Evolutionary conservation across 805 yeast species (phyloP).

Genomic region (Nakazawaea populi): DNA sequence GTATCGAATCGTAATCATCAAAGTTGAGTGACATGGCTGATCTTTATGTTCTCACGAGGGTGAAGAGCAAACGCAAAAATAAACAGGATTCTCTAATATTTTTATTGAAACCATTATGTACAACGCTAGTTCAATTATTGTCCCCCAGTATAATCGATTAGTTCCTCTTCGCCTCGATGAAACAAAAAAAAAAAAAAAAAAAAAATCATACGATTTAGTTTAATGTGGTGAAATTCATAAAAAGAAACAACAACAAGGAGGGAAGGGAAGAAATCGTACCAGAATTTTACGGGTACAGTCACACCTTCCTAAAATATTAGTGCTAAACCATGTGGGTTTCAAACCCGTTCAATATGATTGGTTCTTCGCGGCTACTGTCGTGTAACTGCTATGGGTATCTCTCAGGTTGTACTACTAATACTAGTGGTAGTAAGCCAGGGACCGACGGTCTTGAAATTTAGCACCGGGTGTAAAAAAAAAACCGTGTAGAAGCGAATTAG

Average conservation of each 20-base stretch:
- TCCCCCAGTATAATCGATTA: not conserved
- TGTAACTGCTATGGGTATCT: no score
- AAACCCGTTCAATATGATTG: no score
- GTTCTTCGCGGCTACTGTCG: no score
- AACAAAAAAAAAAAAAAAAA: not conserved
- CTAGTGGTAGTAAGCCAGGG: no score
- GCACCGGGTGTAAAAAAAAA: no score
- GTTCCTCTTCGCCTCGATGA: not conserved
- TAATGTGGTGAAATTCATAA: not conserved
- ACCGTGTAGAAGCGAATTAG: no score
- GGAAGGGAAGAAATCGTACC: not conserved
- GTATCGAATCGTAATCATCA: conserved; percentile 24
- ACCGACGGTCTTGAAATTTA: no score
- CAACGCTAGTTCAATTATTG: not conserved
- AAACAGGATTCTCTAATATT: not conserved
- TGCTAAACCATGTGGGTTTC: no score
- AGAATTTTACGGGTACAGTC: not conserved
- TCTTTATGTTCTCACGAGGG: not conserved
- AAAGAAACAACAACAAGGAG: no score
- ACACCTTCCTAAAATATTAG: no score
- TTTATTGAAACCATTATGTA: not conserved
- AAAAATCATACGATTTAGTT: conserved; percentile 7
- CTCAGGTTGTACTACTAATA: no score
- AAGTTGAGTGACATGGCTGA: conserved; percentile 16
- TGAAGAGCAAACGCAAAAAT: not conserved